These are phyloP conservation scores for Pleurotus cornucopiae DNA, from an alignment of 768 basidiomycete species.

Conservation along the genomic window DNA sequence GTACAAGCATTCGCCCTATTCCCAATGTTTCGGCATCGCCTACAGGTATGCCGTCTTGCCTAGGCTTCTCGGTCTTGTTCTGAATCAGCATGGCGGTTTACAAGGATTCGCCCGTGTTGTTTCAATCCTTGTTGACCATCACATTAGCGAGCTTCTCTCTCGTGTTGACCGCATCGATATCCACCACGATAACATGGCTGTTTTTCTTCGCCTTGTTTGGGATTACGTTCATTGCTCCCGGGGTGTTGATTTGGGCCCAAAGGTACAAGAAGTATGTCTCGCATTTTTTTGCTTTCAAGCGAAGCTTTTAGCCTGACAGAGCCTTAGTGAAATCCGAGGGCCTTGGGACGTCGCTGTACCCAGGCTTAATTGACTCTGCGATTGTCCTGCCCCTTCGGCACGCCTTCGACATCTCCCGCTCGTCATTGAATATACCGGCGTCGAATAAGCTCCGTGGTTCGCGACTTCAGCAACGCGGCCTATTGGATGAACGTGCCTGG, in stretches of 20 bases:
- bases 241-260: constrained; percentile 78
- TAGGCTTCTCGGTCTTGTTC: constrained; percentile 8
- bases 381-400: no score
- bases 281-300: constrained; percentile 10
- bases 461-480: not conserved
- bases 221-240: constrained; percentile 72
- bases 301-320: constrained; percentile 10
- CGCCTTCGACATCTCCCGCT: not conserved
- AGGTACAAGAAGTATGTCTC: constrained; percentile 76
- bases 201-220: constrained; percentile 45
- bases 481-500: constrained; percentile 2
- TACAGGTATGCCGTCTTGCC: constrained; percentile 47
- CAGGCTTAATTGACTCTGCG: constrained; percentile 42
- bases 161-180: constrained; percentile 48
- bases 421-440: not conserved
- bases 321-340: constrained; percentile 74
- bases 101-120: constrained; percentile 41
- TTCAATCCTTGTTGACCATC: constrained; percentile 54
- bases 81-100: constrained; percentile 5
- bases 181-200: constrained; percentile 49
- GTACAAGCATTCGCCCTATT: constrained; percentile 82
- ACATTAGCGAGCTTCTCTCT: constrained; percentile 47
- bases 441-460: constrained; percentile 4
- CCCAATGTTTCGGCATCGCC: constrained; percentile 69
- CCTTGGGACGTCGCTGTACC: constrained; percentile 90